Conservation (phyloP, 2,329 filamentous ascomycete species). For the Sclerotinia sclerotiorum region DNA sequence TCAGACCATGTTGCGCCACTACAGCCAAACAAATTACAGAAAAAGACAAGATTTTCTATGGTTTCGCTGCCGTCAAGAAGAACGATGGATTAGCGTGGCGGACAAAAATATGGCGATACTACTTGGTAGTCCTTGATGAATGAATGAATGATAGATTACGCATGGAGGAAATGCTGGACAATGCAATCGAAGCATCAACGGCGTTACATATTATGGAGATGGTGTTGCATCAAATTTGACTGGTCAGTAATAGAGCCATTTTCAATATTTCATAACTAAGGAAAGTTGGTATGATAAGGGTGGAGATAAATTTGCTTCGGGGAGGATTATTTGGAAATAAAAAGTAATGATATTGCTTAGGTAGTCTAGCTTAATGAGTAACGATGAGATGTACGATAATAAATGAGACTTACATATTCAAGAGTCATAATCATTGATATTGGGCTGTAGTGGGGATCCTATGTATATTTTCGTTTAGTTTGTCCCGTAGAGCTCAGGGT, state of each 20-base stretch:
- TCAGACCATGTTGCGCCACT: constrained; percentile 24
- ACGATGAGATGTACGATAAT: constrained; percentile 8
- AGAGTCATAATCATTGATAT: background rate
- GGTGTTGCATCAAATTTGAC: background rate
- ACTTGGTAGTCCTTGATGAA: background rate
- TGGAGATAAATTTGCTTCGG: background rate
- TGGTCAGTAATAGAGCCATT: constrained; percentile 2
- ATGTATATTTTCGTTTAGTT: background rate
- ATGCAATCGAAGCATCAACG: background rate
- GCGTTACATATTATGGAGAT: constrained; percentile 1
- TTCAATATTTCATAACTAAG: constrained; percentile 18
- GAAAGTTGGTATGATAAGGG: background rate
- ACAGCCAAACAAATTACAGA: constrained; percentile 20
- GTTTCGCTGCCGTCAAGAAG: background rate
- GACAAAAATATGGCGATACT: background rate
- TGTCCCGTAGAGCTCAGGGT: background rate
- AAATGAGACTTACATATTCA: background rate
- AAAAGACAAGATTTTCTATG: constrained; percentile 17
- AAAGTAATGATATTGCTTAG: constrained; percentile 15
- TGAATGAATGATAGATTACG: constrained; percentile 1
- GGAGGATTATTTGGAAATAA: constrained; percentile 13
- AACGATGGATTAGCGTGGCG: background rate
- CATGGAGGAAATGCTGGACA: background rate
- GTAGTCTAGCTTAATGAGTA: constrained; percentile 18
- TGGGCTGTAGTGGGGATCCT: background rate